Conservation (phyloP, 192 early-diverging fungal genomes). For the Pilobolus umbonatus region DNA sequence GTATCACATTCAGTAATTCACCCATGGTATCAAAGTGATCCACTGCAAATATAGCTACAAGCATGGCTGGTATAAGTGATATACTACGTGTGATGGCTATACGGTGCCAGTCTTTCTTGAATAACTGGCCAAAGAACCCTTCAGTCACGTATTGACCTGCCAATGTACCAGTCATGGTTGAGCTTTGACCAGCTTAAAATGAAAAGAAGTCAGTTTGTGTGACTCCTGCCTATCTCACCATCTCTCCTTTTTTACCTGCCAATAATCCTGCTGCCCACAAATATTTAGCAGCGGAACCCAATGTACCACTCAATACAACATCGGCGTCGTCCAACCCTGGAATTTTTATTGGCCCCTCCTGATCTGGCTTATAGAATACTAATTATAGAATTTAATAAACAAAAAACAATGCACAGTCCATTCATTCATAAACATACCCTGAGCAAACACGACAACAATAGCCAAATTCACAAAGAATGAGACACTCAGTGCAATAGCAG, state of each 20-base stretch:
- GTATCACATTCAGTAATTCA: slow-evolving; percentile 65
- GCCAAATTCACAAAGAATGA: slow-evolving; percentile 67
- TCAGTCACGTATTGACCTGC: slow-evolving; percentile 87
- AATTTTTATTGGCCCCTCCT: slow-evolving; percentile 14
- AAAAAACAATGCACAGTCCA: background rate
- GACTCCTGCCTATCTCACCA: background rate
- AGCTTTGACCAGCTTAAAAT: slow-evolving; percentile 66
- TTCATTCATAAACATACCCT: slow-evolving; percentile 6
- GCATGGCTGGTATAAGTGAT: slow-evolving; percentile 59
- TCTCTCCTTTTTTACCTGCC: slow-evolving; percentile 21
- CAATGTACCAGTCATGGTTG: slow-evolving; percentile 88
- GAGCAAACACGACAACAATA: slow-evolving; percentile 67
- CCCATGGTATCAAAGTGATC: slow-evolving; percentile 60
- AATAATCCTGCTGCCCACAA: slow-evolving; percentile 82
- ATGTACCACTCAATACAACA: slow-evolving; percentile 43
- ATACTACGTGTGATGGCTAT: slow-evolving; percentile 55
- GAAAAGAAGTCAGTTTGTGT: background rate
- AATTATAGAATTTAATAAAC: background rate
- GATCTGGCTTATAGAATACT: slow-evolving; percentile 34
- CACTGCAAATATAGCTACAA: slow-evolving; percentile 57
- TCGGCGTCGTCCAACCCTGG: slow-evolving; percentile 63
- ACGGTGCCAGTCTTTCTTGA: slow-evolving; percentile 57
- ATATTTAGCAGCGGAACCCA: slow-evolving; percentile 62
- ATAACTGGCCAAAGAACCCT: slow-evolving; percentile 68
- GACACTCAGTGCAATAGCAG: slow-evolving; percentile 50